Evolutionary conservation across 208 protist species (phyloP), one percentile per base, ranked within the genome.

Genomic region (Trypanosoma vivax): DNA sequence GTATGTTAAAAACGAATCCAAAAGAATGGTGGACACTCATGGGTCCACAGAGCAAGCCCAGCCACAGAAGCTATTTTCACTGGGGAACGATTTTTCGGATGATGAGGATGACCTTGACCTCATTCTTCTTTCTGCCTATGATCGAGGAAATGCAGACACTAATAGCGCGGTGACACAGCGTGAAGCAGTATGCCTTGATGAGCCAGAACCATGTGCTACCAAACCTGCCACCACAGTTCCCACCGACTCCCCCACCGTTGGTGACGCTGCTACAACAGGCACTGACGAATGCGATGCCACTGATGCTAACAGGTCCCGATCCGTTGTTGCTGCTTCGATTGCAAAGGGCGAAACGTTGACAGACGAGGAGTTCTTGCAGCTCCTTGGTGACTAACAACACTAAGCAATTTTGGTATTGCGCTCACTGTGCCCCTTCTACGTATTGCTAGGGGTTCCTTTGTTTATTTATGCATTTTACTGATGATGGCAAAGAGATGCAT

Each of bases 91-190:
- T n/a, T 31, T 73, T 28, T 62, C 65, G 7, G 72, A 73, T 27
- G 73, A 70, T 13, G 73, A 84, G 11, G 83, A 88, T 5, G 83
- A 88, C 57, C 60, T 88, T 38, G 77, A 73, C 45, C 75, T 91
- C 46, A 91, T 91, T 50, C 83, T 67, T 27, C 72, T 31, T 18
- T 73, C 85, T 13, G 66, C 75, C 0, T 27, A 47, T 10, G 54
- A 60, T 30, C 28, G 27, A 23, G 69, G 53, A 25, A 27, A 18
- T 24, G 40, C n/a, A n/a, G 30, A 24, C 27, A 40, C 24, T 21
- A 47, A 34, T 27, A 58, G 18, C n/a, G 18, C 11, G 5, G 16
- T 14, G 40, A 25, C 35, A 45, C 28, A 42, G 21, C 31, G 45
- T 47, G 10, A 13, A 47, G 21, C 21, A 23, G 19, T 30, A 14